A percentile compares a stretch with the other conserved stretches of the same genome.
Conservation (phyloP, 371 early-diverging fungal genomes). For the Mucor lusitanicus region DNA sequence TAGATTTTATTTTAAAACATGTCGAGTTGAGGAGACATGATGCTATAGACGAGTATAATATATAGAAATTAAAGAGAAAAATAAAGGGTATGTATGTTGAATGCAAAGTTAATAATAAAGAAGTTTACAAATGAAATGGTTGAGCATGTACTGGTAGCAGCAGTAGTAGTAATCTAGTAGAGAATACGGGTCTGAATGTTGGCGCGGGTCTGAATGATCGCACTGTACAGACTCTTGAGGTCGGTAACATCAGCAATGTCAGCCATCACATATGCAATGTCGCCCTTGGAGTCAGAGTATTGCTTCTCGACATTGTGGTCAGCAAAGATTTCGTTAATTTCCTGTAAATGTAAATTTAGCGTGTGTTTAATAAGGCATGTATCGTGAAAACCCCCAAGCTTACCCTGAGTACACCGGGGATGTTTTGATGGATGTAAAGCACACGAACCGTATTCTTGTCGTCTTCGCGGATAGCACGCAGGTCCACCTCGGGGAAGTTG, state of each 20-base stretch:
- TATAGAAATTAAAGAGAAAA: background rate
- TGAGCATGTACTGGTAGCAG: too few relatives aligned
- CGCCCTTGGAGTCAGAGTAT: slow-evolving; percentile 90
- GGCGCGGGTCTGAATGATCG: slow-evolving; percentile 67
- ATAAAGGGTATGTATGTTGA: slow-evolving; percentile 12
- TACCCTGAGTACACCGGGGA: slow-evolving; percentile 92
- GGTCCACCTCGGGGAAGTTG: slow-evolving; percentile 95
- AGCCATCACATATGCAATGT: slow-evolving; percentile 93
- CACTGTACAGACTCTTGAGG: slow-evolving; percentile 69
- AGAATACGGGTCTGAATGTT: slow-evolving; percentile 82
- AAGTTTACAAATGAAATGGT: background rate
- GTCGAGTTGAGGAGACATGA: slow-evolving; percentile 8
- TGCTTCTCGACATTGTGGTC: slow-evolving; percentile 97
- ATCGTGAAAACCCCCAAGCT: slow-evolving; percentile 3
- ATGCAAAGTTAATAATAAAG: background rate
- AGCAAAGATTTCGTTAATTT: slow-evolving; percentile 92
- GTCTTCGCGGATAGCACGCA: slow-evolving; percentile 73
- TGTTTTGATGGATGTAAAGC: slow-evolving; percentile 91
- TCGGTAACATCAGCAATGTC: slow-evolving; percentile 83
- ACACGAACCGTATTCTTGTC: slow-evolving; percentile 81
- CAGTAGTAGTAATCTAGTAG: slow-evolving; percentile 69
- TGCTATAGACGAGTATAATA: background rate
- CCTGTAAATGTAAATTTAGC: slow-evolving; percentile 26
- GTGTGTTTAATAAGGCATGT: background rate
- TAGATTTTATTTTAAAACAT: slow-evolving; percentile 1